These are phyloP conservation scores for Tetrahymena elliotti DNA, from an alignment of 73 alveolate species.

Conservation along the genomic window DNA sequence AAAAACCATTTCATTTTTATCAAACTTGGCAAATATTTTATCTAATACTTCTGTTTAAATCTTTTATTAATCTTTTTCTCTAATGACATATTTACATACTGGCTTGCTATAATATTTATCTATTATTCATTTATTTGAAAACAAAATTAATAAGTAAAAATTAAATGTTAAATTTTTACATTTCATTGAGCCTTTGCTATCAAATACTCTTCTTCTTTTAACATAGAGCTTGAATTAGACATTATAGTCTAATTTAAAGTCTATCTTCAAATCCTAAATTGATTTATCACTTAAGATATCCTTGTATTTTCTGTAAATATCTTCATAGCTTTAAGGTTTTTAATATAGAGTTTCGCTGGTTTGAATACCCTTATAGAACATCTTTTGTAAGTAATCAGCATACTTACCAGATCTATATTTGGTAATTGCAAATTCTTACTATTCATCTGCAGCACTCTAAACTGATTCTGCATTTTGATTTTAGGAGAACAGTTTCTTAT, in stretches of 20 bases:
- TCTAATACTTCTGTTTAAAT: neutral
- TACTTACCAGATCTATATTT: neutral
- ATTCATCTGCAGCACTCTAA: neutral
- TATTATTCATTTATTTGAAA: neutral
- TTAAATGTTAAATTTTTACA: neutral
- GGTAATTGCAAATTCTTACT: neutral
- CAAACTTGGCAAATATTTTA: neutral
- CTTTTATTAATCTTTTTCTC: neutral
- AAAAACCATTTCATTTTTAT: neutral
- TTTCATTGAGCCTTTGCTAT: neutral
- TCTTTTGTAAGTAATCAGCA: neutral
- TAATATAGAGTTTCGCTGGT: neutral
- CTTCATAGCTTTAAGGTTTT: neutral
- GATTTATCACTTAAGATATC: neutral
- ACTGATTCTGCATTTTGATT: neutral
- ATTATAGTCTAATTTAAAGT: neutral
- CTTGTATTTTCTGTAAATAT: neutral
- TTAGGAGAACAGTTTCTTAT: neutral
- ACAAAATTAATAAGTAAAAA: neutral
- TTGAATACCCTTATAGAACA: neutral
- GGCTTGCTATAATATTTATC: neutral
- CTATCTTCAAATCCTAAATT: neutral
- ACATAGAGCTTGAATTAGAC: neutral
- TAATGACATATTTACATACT: neutral
- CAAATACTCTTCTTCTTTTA: neutral